These are phyloP conservation scores for Hirschfeldia incana DNA, from an alignment of 345 rosid species.

Conservation along the genomic window DNA sequence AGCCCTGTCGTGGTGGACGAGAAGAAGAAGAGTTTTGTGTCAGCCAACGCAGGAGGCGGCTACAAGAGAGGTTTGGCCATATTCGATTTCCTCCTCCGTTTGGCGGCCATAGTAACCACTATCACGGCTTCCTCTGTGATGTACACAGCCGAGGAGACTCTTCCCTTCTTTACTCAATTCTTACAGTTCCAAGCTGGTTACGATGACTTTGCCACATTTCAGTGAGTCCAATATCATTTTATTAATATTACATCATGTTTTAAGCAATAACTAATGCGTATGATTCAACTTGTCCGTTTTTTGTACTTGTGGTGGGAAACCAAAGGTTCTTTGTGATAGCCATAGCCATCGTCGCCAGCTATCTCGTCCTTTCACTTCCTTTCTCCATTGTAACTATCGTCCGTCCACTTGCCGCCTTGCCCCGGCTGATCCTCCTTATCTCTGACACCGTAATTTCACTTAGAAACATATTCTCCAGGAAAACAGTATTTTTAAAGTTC, in stretches of 20 bases:
- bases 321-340: conserved; percentile 67
- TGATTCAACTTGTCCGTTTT: conserved; percentile 45
- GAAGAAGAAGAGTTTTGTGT: conserved; percentile 27
- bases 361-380: conserved; percentile 79
- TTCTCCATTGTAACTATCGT: conserved; percentile 68
- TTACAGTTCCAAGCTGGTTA: no score
- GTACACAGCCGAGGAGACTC: conserved; percentile 52
- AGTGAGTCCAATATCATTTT: conserved; percentile 39
- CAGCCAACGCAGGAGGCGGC: conserved; percentile 28
- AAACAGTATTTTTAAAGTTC: not conserved
- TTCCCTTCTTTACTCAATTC: no score
- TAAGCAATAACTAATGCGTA: not conserved
- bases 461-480: not conserved
- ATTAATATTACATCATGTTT: not conserved
- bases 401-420: conserved; percentile 65
- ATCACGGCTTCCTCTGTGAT: conserved; percentile 59
- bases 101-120: conserved; percentile 51
- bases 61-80: conserved; percentile 63
- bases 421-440: conserved; percentile 58
- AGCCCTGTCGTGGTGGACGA: conserved; percentile 18
- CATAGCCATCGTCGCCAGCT: conserved; percentile 58
- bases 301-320: conserved; percentile 30
- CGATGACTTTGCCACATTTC: conserved; percentile 68
- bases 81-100: conserved; percentile 68
- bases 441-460: conserved; percentile 54